phyloP scores from a whole-genome alignment of 495 filamentous ascomycete genomes.

The Aspergillus conjunctus region DNA sequence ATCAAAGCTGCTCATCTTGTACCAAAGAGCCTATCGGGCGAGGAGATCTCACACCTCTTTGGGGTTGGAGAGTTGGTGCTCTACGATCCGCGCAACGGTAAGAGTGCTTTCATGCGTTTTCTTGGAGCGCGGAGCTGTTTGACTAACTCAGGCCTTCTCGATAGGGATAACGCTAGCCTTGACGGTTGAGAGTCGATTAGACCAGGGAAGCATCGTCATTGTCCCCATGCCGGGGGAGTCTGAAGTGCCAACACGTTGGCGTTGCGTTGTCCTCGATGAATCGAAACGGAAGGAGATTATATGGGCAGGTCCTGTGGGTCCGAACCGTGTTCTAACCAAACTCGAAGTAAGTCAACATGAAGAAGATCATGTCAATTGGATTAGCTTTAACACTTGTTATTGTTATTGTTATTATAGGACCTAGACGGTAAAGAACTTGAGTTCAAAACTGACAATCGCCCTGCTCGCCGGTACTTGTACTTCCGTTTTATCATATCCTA shows the following conservation, averaged over 20 bases:
- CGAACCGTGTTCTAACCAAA: not conserved
- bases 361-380: not conserved
- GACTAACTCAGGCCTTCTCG: not conserved
- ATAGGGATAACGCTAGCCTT: not conserved
- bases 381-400: conserved; percentile 1
- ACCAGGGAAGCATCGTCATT: not conserved
- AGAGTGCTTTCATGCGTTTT: not conserved
- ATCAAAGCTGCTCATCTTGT: conserved; percentile 29
- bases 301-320: not conserved
- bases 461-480: not conserved
- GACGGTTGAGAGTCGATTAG: not conserved
- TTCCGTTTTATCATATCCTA: conserved; percentile 1
- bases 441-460: not conserved
- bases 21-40: conserved; percentile 15
- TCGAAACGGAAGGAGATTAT: not conserved
- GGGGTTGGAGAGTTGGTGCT: conserved; percentile 19
- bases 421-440: not conserved
- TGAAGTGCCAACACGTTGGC: not conserved
- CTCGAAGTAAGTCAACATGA: not conserved
- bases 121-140: not conserved
- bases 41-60: conserved; percentile 24
- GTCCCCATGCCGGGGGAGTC: not conserved
- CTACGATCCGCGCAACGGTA: conserved; percentile 11
- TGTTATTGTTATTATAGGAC: not conserved
- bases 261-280: not conserved